Evolutionary conservation across 306 rosid species (phyloP).

Genomic region (Neltuma alba): DNA sequence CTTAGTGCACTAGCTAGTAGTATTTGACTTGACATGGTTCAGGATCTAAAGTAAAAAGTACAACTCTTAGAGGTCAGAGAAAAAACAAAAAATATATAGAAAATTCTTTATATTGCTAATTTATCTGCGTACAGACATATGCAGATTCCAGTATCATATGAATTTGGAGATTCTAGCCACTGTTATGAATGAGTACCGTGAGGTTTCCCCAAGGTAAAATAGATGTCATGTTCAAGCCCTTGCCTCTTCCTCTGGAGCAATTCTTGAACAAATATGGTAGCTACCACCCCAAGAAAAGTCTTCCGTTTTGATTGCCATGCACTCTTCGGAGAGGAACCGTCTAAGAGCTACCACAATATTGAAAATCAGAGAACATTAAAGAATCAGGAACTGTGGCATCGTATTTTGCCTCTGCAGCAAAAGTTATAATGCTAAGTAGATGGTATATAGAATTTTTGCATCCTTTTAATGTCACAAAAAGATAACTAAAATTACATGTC

Average conservation of each 20-base stretch:
- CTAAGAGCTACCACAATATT: neutral
- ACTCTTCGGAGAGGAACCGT: neutral
- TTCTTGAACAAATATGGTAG: neutral
- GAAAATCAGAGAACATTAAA: neutral
- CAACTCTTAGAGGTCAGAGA: neutral
- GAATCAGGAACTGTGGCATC: neutral
- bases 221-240: neutral
- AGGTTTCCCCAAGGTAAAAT: neutral
- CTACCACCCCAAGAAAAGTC: neutral
- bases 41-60: neutral
- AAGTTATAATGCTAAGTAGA: constrained; percentile 6
- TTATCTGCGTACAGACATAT: neutral
- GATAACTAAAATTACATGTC: neutral
- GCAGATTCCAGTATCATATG: neutral
- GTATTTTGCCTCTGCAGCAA: neutral
- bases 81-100: no score
- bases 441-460: constrained; percentile 9
- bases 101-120: neutral
- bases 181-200: neutral
- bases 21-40: neutral
- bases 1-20: neutral
- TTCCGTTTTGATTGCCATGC: neutral
- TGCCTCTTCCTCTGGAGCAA: constrained; percentile 3
- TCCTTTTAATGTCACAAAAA: constrained; percentile 1
- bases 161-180: constrained; percentile 15